Evolutionary conservation across 345 rosid genomes (phyloP), one percentile per base, ranked within the genome.

Genomic region (Passiflora organensis): DNA sequence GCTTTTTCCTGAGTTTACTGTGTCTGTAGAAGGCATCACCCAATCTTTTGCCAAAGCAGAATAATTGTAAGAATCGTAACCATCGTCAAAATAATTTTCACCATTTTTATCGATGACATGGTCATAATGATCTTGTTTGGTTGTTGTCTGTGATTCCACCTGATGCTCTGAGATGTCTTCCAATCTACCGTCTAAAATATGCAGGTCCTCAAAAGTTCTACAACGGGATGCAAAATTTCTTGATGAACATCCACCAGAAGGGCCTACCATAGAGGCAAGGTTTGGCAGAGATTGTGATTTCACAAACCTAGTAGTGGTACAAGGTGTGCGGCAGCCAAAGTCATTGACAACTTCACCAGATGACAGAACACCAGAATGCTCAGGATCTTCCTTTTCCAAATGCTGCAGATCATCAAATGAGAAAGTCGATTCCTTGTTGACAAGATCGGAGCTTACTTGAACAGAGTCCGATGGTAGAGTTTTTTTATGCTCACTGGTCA

Each of bases 201-300:
- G 77, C 19, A 85, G 59, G 64, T 87, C 89, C 59, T 78, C 86
- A 13, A 68, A 72, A 58, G 96, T 87, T 67, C 84, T 83, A 46
- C 91, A 67, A 43, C 19, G 71, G 21, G 55, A 68, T 36, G 68
- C 64, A 1, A 80, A 58, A 58, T 68, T 36, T 32, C 66, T 72
- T 36, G 41, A 56, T 39, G 74, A 78, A 57, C 34, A 34, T 46
- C 53, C 74, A 53, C 53, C 72, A 42, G 82, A 76, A 51, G 65
- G 32, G 48, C 36, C 62, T 6, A 39, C 5, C 2, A 71, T 62
- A 51, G 57, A 66, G 32, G 67, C 66, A 39, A 86, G 64, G 56
- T 75, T 66, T 44, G 91, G 85, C 72, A 76, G 57, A 10, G 97
- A 89, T 53, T 47, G 22, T 43, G 96, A 82, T 66, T 80, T 86